These are phyloP conservation scores for Plenodomus lindquistii DNA, from an alignment of 2,329 filamentous ascomycete genomes.

Conservation along the genomic window DNA sequence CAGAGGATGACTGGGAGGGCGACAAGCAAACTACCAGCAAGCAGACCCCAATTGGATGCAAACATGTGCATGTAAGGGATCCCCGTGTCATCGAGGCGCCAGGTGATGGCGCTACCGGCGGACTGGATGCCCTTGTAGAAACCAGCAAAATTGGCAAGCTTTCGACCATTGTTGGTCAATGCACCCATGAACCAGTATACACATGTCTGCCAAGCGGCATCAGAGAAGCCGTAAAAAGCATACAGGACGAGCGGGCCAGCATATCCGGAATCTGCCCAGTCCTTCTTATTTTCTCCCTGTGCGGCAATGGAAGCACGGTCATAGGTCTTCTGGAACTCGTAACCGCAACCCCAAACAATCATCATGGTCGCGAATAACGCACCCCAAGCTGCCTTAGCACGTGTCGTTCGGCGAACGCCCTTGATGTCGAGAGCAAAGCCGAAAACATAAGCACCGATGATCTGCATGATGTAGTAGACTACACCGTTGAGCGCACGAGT, in stretches of 20 bases:
- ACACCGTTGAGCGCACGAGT: constrained; percentile 76
- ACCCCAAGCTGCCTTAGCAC: constrained; percentile 67
- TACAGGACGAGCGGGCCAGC: constrained; percentile 84
- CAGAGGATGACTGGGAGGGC: constrained; percentile 78
- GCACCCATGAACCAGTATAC: constrained; percentile 97
- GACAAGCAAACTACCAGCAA: constrained; percentile 72
- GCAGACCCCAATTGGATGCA: constrained; percentile 73
- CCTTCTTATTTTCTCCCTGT: constrained; percentile 48
- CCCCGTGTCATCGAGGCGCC: constrained; percentile 65
- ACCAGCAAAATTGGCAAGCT: constrained; percentile 87
- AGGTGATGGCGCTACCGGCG: constrained; percentile 78
- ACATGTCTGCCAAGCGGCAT: constrained; percentile 86
- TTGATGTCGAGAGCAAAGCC: constrained; percentile 69
- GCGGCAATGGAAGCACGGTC: constrained; percentile 44
- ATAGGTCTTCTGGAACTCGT: constrained; percentile 71
- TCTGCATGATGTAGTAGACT: constrained; percentile 80
- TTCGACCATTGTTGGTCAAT: constrained; percentile 88
- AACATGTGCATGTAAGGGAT: constrained; percentile 74
- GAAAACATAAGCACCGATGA: constrained; percentile 73
- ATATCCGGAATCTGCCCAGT: constrained; percentile 71
- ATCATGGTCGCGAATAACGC: constrained; percentile 72
- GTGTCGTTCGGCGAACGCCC: constrained; percentile 63
- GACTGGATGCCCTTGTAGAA: constrained; percentile 92
- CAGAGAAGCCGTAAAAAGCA: constrained; percentile 88
- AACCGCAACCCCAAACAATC: constrained; percentile 81